These are phyloP conservation scores for Sarocladiaceae sp. DNA, from an alignment of 2,329 filamentous ascomycete species.

Conservation along the genomic window DNA sequence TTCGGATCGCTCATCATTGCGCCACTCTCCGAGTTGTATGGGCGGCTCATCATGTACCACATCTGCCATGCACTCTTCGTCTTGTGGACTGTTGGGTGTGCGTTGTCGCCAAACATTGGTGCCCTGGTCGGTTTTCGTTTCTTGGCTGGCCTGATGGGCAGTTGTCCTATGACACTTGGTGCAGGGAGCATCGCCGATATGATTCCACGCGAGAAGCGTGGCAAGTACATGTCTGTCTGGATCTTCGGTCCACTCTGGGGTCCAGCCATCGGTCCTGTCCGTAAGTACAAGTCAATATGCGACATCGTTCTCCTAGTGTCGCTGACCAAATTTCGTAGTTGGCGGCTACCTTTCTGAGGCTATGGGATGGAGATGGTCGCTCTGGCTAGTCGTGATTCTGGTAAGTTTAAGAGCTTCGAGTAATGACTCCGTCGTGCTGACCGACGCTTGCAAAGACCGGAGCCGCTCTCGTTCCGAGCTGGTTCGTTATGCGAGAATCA, in stretches of 20 bases:
- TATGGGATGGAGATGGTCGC: conserved; percentile 48
- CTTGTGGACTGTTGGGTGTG: conserved; percentile 49
- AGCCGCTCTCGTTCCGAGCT: conserved; percentile 23
- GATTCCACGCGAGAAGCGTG: conserved; percentile 42
- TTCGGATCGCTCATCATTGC: conserved; percentile 49
- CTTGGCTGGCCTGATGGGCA: conserved; percentile 31
- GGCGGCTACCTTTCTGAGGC: conserved; percentile 39
- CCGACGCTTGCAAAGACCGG: conserved; percentile 19
- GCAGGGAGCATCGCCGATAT: conserved; percentile 48
- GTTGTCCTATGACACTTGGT: conserved; percentile 41
- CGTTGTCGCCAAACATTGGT: conserved; percentile 42
- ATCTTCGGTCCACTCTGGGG: conserved; percentile 45
- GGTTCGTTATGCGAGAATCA: conserved; percentile 37
- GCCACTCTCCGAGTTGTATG: conserved; percentile 47
- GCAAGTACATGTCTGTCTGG: conserved; percentile 42
- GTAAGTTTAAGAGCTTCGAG: conserved; percentile 24
- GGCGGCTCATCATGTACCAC: conserved; percentile 38
- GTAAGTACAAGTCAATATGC: conserved; percentile 17
- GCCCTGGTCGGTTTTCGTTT: conserved; percentile 44
- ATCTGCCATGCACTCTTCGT: conserved; percentile 43
- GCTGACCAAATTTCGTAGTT: too few relatives aligned
- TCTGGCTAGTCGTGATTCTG: conserved; percentile 42
- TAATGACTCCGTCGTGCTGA: conserved; percentile 9
- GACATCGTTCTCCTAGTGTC: too few relatives aligned
- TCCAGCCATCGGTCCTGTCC: conserved; percentile 44